Evolutionary conservation across 1,284 basidiomycete genomes (phyloP).

Genomic region (Takashimella tepidaria): DNA sequence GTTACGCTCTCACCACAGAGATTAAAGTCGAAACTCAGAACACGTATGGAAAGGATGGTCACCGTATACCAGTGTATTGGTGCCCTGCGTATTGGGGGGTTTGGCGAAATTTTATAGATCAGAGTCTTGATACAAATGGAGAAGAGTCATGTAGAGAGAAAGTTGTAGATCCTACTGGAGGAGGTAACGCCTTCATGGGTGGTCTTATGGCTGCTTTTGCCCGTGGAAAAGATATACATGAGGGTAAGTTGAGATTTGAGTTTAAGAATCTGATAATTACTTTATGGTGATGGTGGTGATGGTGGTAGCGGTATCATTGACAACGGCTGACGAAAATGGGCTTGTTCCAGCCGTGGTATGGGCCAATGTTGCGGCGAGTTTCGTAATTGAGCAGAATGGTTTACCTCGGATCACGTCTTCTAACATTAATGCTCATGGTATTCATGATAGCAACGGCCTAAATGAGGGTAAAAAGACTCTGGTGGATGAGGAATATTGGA

Average conservation of each 20-base stretch:
- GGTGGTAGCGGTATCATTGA: too few relatives aligned
- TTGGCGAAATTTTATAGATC: too few relatives aligned
- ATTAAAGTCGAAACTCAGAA: constrained; percentile 1
- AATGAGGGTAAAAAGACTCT: too few relatives aligned
- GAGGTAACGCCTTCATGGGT: constrained; percentile 46
- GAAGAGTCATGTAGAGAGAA: constrained; percentile 7
- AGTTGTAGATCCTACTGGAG: constrained; percentile 44
- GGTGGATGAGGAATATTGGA: too few relatives aligned
- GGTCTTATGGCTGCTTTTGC: constrained; percentile 38
- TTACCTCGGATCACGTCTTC: too few relatives aligned
- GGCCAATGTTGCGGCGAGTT: constrained; percentile 42
- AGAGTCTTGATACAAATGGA: background rate
- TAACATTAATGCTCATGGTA: too few relatives aligned
- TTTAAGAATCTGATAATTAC: too few relatives aligned
- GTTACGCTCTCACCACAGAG: constrained; percentile 19
- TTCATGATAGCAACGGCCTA: too few relatives aligned
- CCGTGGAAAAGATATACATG: constrained; percentile 23
- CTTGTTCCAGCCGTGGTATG: constrained; percentile 29
- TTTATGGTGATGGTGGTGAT: too few relatives aligned
- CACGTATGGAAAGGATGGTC: background rate
- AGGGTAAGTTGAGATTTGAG: constrained; percentile 30
- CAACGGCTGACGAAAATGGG: background rate
- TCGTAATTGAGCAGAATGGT: constrained; percentile 43
- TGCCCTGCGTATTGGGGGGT: constrained; percentile 30
- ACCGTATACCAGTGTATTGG: constrained; percentile 23